Evolutionary conservation across 768 basidiomycete genomes (phyloP), one percentile per base, ranked within the genome.

Genomic region (Pleurotus djamor): DNA sequence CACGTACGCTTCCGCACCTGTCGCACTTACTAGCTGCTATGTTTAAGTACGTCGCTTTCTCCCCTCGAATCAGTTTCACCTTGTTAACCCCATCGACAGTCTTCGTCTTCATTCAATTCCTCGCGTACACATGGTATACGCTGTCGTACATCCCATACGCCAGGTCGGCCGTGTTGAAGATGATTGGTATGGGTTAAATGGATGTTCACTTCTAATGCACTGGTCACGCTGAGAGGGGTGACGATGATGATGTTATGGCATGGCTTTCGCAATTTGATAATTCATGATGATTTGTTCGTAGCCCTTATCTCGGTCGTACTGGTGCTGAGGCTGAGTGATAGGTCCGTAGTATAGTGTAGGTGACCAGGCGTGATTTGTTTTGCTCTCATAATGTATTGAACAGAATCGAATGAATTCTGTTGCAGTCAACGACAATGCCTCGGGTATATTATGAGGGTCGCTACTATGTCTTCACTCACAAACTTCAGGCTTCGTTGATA

Each of bases 71-170:
- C 60, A 37, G 52, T 58, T 9, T 52, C 47, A 9, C 21, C 57
- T 62, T 65, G n/a, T 57, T 62, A 35, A 65, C 56, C 14, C 41
- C 28, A 16, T 32, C 21, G 44, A 48, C 73, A 92, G 92, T 94
- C 59, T 92, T 97, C 71, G 95, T 97, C 60, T 81, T 96, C 73
- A 77, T 97, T 71, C 88, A 96, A 72, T 96, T 92, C 72, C 79
- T 96, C 59, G 95, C 94, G 5, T 96, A 90, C 73, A 85, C 89
- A 17, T 97, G 94, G 94, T 96, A 91, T 71, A 85, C 83, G 52
- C 74, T 91, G 34, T 89, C 88, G 5, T 97, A 96, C 75, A 93
- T 98, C 65, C 95, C 95, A 2, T 96, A 96, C 66, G 95, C 95
- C 2, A 83, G 94, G 57, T 69, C 85, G 1, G 88, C 87, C 10